Evolutionary conservation across 495 filamentous ascomycete species (phyloP), one percentile per base, ranked within the genome.

Genomic region (Daldinia caldariorum): DNA sequence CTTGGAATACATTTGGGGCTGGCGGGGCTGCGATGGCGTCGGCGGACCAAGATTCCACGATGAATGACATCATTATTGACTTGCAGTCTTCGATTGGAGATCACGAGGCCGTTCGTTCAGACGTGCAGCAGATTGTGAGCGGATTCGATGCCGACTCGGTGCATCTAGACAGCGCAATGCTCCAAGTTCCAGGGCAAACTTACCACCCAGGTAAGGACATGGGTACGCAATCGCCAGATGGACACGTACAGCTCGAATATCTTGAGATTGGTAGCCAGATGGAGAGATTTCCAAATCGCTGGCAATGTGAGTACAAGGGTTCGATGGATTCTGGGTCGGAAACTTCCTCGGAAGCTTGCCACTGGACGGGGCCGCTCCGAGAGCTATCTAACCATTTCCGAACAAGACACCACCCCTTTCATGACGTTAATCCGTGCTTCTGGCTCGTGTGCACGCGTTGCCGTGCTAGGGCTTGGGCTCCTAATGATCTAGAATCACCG

Each of bases 261-360:
- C 39, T 76, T 20, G 69, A 71, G 37, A 74, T 76, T 45, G 74
- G 74, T 9, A 74, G 69, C 37, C 70, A 67, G 39, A 70, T 51
- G 43, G 43, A 4, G 22, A 20, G 14, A 2, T 73, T 14, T 29
- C 61, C 47, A 4, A 72, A 66, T 41, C 69, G 74, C n/a, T 77
- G 74, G 74, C 66, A 69, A 35, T 77, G 74, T 58, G 54, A 70
- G 18, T 77, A 61, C 43, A 63, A 67, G 32, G 47, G 59, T 49
- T 16, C 41, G 12, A 37, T 35, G 13, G 74, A 75, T n/a, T 55
- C 60, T 6, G 6, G 34, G 43, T 71, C 67, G n/a, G 60, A 66
- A 12, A 51, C 63, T 18, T 73, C 74, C 10, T 58, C 58, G 13
- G 61, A 68, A 10, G 6, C 39, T 1, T 77, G 74, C 45, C 10